phyloP scores from a whole-genome alignment of 2,329 filamentous ascomycete genomes.

The Periglandula ipomoeae region DNA sequence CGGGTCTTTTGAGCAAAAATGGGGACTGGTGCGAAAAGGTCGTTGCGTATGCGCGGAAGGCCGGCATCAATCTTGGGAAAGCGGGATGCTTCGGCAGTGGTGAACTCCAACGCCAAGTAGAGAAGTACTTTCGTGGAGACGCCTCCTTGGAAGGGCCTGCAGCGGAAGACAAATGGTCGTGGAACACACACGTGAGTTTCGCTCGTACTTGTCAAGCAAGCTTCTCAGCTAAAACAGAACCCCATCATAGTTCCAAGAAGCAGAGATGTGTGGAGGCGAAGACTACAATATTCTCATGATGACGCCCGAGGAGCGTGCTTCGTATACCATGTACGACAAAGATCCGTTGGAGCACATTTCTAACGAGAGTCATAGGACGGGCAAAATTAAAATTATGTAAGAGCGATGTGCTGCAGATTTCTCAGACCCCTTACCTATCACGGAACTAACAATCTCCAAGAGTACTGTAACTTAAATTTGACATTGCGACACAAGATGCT shows the following conservation, averaged over 20 bases:
- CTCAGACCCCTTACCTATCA: too few relatives aligned
- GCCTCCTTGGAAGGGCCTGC: background rate
- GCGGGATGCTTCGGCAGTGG: background rate
- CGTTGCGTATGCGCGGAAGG: background rate
- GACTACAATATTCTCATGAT: background rate
- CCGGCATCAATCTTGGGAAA: background rate
- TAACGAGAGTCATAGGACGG: too few relatives aligned
- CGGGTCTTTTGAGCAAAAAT: background rate
- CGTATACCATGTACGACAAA: background rate
- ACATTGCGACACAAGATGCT: too few relatives aligned
- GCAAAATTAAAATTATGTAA: too few relatives aligned
- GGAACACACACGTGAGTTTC: background rate
- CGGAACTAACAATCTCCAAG: too few relatives aligned
- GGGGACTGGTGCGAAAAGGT: background rate
- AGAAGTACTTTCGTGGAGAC: background rate
- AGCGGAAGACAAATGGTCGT: background rate
- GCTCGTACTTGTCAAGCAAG: background rate
- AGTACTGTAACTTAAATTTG: too few relatives aligned
- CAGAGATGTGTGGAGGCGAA: background rate
- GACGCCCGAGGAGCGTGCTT: background rate
- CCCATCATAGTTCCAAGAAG: background rate
- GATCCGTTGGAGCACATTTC: background rate
- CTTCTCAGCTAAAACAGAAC: background rate
- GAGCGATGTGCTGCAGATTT: too few relatives aligned
- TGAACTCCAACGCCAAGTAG: background rate